Evolutionary conservation across 192 early-diverging fungal genomes (phyloP).

Genomic region (Umbelopsis isabellina): DNA sequence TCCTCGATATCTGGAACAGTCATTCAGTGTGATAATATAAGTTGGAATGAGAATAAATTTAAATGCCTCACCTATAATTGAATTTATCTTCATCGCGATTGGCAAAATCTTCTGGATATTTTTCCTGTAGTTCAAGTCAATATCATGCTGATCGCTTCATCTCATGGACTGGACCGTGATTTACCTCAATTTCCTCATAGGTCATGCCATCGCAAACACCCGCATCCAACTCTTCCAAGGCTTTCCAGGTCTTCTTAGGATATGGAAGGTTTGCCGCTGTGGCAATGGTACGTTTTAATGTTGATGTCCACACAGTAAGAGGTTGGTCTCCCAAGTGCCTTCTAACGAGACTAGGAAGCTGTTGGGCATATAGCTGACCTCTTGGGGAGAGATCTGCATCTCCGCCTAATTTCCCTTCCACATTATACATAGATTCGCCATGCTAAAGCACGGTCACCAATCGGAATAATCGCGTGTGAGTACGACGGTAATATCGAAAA

Average conservation of each 20-base stretch:
- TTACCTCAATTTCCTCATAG: constrained; percentile 95
- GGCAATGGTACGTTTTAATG: constrained; percentile 90
- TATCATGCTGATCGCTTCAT: neutral
- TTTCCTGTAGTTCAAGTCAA: constrained; percentile 40
- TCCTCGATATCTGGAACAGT: neutral
- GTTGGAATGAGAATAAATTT: neutral
- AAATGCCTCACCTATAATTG: constrained; percentile 74
- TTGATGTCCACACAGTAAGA: constrained; percentile 96
- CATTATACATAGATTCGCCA: constrained; percentile 95
- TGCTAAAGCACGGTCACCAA: constrained; percentile 56
- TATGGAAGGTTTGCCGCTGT: constrained; percentile 80
- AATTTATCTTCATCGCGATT: constrained; percentile 98
- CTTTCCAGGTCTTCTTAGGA: constrained; percentile 96
- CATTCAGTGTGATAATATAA: neutral
- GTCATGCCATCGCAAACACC: constrained; percentile 99
- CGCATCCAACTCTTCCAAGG: constrained; percentile 95
- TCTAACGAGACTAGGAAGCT: constrained; percentile 81
- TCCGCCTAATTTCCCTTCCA: constrained; percentile 92
- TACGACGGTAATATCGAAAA: too few species aligned
- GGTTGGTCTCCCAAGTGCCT: constrained; percentile 74
- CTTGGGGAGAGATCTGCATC: constrained; percentile 88
- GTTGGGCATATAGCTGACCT: constrained; percentile 83
- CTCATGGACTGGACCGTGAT: neutral
- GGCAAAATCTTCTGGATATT: constrained; percentile 92
- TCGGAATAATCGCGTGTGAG: neutral